Conservation (phyloP, 345 rosid species). For the Brassica cretica region DNA sequence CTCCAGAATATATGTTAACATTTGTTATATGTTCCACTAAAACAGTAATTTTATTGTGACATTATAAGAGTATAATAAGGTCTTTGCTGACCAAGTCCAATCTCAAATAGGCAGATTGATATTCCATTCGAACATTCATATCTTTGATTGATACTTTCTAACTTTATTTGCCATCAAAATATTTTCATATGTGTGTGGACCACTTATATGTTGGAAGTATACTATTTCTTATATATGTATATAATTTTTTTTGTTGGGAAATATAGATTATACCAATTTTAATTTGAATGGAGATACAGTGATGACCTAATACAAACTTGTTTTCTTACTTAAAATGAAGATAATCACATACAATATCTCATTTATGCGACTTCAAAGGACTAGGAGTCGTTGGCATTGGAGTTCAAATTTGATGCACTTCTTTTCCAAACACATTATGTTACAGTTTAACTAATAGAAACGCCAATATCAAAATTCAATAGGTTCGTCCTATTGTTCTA, state of each 20-base stretch:
- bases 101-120: slow-evolving; percentile 8
- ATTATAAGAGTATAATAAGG: slow-evolving; percentile 18
- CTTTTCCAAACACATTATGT: background rate
- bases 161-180: background rate
- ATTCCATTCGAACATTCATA: slow-evolving; percentile 27
- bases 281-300: background rate
- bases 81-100: slow-evolving; percentile 38
- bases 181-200: background rate
- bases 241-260: background rate
- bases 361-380: background rate
- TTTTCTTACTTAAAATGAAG: background rate
- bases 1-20: background rate
- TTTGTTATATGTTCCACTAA: background rate
- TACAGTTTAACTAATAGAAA: background rate
- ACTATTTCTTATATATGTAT: background rate
- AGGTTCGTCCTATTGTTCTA: background rate
- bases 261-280: background rate
- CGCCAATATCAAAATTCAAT: background rate
- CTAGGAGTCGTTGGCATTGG: background rate
- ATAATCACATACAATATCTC: background rate
- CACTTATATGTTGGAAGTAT: background rate
- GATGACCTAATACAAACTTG: background rate
- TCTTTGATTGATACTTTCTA: slow-evolving; percentile 23
- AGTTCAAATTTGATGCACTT: background rate
- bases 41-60: background rate